Evolutionary conservation across 768 basidiomycete genomes (phyloP), one percentile per base, ranked within the genome.

Genomic region (Agaricus sinodeliciosus): DNA sequence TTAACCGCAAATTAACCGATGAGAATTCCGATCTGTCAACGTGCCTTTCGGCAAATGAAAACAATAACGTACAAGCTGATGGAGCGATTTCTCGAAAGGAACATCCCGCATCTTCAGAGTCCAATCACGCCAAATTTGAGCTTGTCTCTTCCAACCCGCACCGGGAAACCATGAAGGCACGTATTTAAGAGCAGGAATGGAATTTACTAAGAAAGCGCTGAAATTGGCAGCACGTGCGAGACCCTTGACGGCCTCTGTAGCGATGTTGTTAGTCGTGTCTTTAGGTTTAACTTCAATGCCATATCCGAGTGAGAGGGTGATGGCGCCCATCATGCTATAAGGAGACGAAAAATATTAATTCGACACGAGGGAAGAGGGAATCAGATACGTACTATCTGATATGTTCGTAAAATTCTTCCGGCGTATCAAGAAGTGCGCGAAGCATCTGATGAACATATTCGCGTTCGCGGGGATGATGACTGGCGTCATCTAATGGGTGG

Each of bases 381-480:
- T 27, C 27, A n/a, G 13, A 27, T 19, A 54, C 69, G 63, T 60
- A 76, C 71, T 75, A 71, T 31, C 75, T 67, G 22, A 80, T 66
- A 54, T 80, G 75, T 42, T 72, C 68, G 6, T 70, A 68, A 26
- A 77, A 67, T 16, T 75, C 60, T 12, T 74, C 64, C 1, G 70
- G 75, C 6, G 68, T 61, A 12, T 70, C 58, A 7, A 77, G 56
- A 2, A 80, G 60, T 12, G 66, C 67, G 39, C 68, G 67, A 25
- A 81, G 65, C 31, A 81, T 70, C 3, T 65, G 60, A 36, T 74
- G 68, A 8, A 71, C 69, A 51, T 74, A 74, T 49, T 67, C 73
- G 3, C 66, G 63, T 58, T 80, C 78, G 18, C 69, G 62, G 5
- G 73, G 73, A 63, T 75, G 72, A 57, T 77, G 77, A 1, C 64